Evolutionary conservation across 164 flowering plant genomes (phyloP), one percentile per base, ranked within the genome.

Genomic region (Umbellularia californica): DNA sequence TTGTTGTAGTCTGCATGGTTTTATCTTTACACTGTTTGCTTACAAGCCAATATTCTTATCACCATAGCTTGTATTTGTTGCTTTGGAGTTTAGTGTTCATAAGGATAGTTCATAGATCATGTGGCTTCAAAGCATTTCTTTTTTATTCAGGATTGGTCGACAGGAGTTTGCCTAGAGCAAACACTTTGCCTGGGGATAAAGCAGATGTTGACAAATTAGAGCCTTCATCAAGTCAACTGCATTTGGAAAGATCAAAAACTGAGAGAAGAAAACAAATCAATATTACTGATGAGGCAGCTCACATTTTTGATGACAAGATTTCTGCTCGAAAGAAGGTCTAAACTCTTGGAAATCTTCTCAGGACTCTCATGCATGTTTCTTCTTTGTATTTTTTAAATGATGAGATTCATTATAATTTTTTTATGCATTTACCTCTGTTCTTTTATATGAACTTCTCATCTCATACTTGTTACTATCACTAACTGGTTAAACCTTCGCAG

Each of bases 231-330:
- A 68, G 77, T 73, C 82, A 74, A 19, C 65, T 50, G 58, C 88
- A 80, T 75, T 77, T 92, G 75, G 94, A 82, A 75, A 85, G 90
- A 78, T 86, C 99, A 62, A 92, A 89, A 82, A 90, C 97, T 25
- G 97, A 93, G 85, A 86, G 82, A 77, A 88, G 78, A 23, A 82
- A 81, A 80, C 88, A 77, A 72, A 76, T 65, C 51, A 83, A 74
- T 75, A 58, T 83, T 78, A 77, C 88, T 72, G 84, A 79, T 78
- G 90, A 89, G 33, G 88, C 93, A 41, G 91, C 92, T 28, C 85
- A 88, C 58, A 83, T 95, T 79, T 90, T 89, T 84, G 91, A 91
- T 81, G 86, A 88, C 58, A 91, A 84, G 70, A 84, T 92, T 65
- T 74, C 98, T 70, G 86, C 72, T 23, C 88, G 87, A 50, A 83